Conservation (phyloP, 768 basidiomycete species). For the Tremella mesenterica region DNA sequence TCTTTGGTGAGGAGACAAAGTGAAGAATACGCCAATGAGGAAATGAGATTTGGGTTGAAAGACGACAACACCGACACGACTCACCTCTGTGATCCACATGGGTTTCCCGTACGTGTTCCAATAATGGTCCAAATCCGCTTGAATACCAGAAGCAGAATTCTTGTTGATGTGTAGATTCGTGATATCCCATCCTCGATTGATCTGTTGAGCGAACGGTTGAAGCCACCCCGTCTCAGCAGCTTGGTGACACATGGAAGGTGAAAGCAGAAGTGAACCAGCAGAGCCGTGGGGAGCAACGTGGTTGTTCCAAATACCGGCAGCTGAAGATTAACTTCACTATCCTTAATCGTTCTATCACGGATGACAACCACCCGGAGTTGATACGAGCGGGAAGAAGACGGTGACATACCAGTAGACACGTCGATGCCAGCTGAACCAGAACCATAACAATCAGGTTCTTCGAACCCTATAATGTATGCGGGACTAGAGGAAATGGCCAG, state of each 20-base stretch:
- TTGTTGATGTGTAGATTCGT: slow-evolving; percentile 44
- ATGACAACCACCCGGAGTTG: too few species aligned
- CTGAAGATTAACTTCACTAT: slow-evolving; percentile 10
- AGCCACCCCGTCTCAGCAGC: slow-evolving; percentile 39
- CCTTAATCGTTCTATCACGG: too few species aligned
- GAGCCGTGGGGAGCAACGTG: slow-evolving; percentile 34
- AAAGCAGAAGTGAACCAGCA: slow-evolving; percentile 32
- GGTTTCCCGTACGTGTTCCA: slow-evolving; percentile 40
- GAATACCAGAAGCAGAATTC: slow-evolving; percentile 39
- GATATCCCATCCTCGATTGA: slow-evolving; percentile 31
- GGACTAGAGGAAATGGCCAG: slow-evolving; percentile 36
- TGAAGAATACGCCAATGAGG: too few species aligned
- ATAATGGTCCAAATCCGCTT: slow-evolving; percentile 36
- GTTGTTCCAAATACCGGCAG: slow-evolving; percentile 37
- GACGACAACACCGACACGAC: too few species aligned
- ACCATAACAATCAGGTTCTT: slow-evolving; percentile 44
- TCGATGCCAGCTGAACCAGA: slow-evolving; percentile 26
- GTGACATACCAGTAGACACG: slow-evolving; percentile 13
- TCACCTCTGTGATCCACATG: slow-evolving; percentile 41
- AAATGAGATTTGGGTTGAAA: too few species aligned
- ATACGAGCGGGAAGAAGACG: too few species aligned
- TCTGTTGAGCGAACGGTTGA: slow-evolving; percentile 33
- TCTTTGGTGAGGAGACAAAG: background rate
- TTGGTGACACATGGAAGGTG: slow-evolving; percentile 45
- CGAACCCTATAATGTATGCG: slow-evolving; percentile 40